Conservation (phyloP, 202 grass and related monocot species). For the Schoenoplectus tabernaemontani region DNA sequence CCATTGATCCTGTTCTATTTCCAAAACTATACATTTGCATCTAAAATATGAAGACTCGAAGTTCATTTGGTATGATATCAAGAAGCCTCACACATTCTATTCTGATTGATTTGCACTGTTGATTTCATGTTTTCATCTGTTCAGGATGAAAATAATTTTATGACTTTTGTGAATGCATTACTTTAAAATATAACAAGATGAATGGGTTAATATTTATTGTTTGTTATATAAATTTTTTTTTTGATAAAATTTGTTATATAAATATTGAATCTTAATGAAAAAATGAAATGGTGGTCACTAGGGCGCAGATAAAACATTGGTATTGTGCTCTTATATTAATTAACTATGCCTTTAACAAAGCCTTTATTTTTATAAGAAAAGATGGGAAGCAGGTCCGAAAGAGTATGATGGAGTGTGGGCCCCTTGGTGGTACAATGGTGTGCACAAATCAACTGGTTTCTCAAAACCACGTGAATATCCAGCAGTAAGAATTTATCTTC, state of each 20-base stretch:
- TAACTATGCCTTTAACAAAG: conserved; percentile 8
- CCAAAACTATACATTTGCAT: too few species aligned
- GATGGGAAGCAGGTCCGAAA: conserved; percentile 91
- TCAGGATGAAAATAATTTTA: not conserved
- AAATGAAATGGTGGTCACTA: not conserved
- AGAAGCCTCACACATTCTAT: too few species aligned
- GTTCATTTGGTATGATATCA: too few species aligned
- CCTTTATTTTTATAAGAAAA: conserved; percentile 22
- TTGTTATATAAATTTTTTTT: not conserved
- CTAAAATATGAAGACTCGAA: too few species aligned
- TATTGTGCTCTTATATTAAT: not conserved
- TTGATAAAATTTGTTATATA: not conserved
- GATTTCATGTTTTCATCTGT: not conserved
- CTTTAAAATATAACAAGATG: not conserved
- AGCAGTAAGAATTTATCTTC: conserved; percentile 40
- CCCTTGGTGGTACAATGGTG: conserved; percentile 82
- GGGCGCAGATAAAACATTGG: not conserved
- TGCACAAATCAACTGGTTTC: conserved; percentile 82
- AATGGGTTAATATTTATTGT: not conserved
- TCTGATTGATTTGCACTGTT: not conserved
- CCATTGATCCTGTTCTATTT: too few species aligned
- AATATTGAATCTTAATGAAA: not conserved
- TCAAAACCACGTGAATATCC: conserved; percentile 39
- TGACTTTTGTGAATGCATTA: not conserved
- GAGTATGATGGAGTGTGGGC: conserved; percentile 90